Evolutionary conservation across 108 stramenopile genomes (phyloP).

Genomic region (Aureococcus anophagefferens): DNA sequence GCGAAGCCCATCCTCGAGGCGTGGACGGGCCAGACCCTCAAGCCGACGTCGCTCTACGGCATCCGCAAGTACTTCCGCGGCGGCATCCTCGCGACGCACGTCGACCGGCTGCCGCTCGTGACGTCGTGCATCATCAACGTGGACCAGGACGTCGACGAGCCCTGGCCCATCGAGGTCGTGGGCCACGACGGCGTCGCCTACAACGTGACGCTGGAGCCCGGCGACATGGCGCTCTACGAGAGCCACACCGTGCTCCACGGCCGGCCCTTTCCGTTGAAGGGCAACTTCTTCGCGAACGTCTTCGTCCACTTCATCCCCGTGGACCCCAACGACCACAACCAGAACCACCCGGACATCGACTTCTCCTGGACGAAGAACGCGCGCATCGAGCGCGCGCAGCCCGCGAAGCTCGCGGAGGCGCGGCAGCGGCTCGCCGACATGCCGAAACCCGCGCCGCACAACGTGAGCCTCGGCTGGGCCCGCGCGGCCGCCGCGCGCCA

Average conservation of each 20-base stretch:
- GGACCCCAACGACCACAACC: background rate
- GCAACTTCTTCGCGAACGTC: slow-evolving; percentile 66
- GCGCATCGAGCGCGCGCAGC: background rate
- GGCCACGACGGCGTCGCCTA: slow-evolving; percentile 70
- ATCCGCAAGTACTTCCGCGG: slow-evolving; percentile 67
- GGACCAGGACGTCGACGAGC: slow-evolving; percentile 68
- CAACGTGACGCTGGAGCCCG: slow-evolving; percentile 83
- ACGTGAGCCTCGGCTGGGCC: slow-evolving; percentile 40
- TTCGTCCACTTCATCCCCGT: slow-evolving; percentile 82
- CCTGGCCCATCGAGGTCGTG: slow-evolving; percentile 79
- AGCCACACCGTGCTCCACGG: slow-evolving; percentile 78
- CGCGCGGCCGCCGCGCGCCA: slow-evolving; percentile 4
- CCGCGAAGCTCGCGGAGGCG: background rate
- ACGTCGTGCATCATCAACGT: slow-evolving; percentile 76
- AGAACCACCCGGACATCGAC: background rate
- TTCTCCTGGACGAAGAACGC: background rate
- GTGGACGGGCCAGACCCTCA: slow-evolving; percentile 63
- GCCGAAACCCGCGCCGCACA: slow-evolving; percentile 44
- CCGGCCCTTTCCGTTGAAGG: slow-evolving; percentile 72
- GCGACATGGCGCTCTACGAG: slow-evolving; percentile 84
- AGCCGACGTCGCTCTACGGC: slow-evolving; percentile 75
- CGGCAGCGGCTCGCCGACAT: background rate
- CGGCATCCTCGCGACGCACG: slow-evolving; percentile 71
- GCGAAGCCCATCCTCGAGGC: slow-evolving; percentile 46
- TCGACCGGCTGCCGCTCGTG: slow-evolving; percentile 76